Evolutionary conservation across 495 filamentous ascomycete species (phyloP), one percentile per base, ranked within the genome.

Genomic region (Xylaria longipes): DNA sequence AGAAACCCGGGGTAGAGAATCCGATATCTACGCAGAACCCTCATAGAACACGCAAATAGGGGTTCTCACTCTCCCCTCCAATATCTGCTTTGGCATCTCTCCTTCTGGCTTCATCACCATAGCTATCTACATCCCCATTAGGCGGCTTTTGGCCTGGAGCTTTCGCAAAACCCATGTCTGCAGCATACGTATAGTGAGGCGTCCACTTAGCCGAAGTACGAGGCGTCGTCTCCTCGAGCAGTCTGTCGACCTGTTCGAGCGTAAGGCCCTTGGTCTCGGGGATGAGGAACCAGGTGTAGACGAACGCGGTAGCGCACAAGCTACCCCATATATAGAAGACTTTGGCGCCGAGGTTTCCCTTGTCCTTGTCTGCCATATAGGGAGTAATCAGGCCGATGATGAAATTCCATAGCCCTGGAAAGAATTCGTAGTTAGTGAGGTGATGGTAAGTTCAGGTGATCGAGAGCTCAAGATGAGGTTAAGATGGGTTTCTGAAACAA

Each of bases 251-350:
- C 80, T 97, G 93, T 84, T 97, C 93, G 58, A 96, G 91, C 22
- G 92, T 91, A 25, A 97, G 86, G 71, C 93, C 93, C 89, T 94
- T 95, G 80, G 93, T 95, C 87, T 95, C 93, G 64, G 91, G 91
- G 56, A 96, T 87, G 52, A 95, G 85, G 87, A 93, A 91, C 87
- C 91, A 95, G 64, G 91, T 88, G 84, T 90, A 94, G 76, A 93
- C 72, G 70, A 92, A 83, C 73, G 87, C 90, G 70, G 80, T 65
- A 48, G 86, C 83, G 84, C 92, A 94, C 63, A 93, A 89, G 11
- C 83, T 83, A 57, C 91, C 91, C 91, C 91, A 94, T 74, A 93
- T 85, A 82, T 92, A 94, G 85, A 94, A 95, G 75, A 95, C 90
- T 73, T 90, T 91, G 77, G 89, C 84, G 71, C 87, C 87, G 60